Evolutionary conservation across 805 yeast species (phyloP).

Genomic region (Pichia kluyveri): DNA sequence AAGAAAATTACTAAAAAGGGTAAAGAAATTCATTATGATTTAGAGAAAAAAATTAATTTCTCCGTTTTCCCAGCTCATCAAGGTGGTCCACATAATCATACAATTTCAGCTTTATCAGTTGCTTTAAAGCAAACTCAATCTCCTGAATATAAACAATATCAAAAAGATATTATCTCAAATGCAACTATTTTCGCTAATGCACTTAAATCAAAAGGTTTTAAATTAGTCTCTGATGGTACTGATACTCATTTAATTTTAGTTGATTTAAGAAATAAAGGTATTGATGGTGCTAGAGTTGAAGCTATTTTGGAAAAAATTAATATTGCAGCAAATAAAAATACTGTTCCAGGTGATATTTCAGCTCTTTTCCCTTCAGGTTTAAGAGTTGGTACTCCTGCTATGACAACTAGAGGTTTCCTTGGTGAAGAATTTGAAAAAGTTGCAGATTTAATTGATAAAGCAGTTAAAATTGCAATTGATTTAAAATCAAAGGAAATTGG

Average conservation of each 20-base stretch:
- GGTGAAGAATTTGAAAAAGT: constrained; percentile 72
- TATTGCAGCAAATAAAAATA: constrained; percentile 93
- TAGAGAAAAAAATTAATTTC: constrained; percentile 87
- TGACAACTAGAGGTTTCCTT: constrained; percentile 92
- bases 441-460: constrained; percentile 69
- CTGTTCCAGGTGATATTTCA: constrained; percentile 93
- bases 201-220: constrained; percentile 55
- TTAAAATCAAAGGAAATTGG: constrained; percentile 56
- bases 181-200: constrained; percentile 70
- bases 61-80: constrained; percentile 99
- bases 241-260: constrained; percentile 89
- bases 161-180: constrained; percentile 70
- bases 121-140: constrained; percentile 88
- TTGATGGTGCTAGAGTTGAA: constrained; percentile 96
- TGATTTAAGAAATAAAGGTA: constrained; percentile 65
- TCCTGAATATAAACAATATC: constrained; percentile 85
- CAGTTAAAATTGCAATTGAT: constrained; percentile 59
- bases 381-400: constrained; percentile 97
- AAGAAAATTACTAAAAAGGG: constrained; percentile 79
- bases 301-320: constrained; percentile 80
- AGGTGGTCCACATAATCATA: constrained; percentile 99
- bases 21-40: constrained; percentile 74
- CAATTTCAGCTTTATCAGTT: constrained; percentile 91
- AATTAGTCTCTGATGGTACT: constrained; percentile 85
- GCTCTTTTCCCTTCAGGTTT: constrained; percentile 95